Evolutionary conservation across 495 filamentous ascomycete genomes (phyloP), one percentile per base, ranked within the genome.

Genomic region (Aspergillus indologenus): DNA sequence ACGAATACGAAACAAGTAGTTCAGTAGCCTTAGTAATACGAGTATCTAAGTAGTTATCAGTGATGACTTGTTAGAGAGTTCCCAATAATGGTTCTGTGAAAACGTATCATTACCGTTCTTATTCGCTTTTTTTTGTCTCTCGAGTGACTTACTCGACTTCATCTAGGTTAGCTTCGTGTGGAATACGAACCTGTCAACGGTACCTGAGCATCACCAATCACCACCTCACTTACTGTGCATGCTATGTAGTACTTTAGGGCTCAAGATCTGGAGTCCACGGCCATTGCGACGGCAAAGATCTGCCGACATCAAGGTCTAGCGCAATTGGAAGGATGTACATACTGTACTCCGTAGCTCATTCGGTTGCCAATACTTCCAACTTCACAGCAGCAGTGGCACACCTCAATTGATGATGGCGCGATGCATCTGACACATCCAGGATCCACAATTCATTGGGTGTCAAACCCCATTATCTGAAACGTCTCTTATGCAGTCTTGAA

Each of bases 381-480:
- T 29, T 29, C 3, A 3, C 3, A 24, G 7, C 15, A 24, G 5
- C 21, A 24, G 47, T 31, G 48, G 48, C 48, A 51, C 48, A 24
- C 31, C 48, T 51, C 48, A 15, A 47, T 45, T 45, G 24, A 29
- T 14, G 22, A n/a, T 26, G 48, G 22, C 24, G 22, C 23, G 43
- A 45, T 29, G 34, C 54, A 68, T 51, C 61, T 62, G 66, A 68
- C 63, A 65, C 66, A 61, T 68, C 61, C 46, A 42, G 50, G 66
- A 65, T 61, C 66, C 63, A 65, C 63, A 22, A 21, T 51, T 55
- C 57, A 59, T 59, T 61, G 51, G 58, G 18, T 60, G 26, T 34
- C 45, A 56, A 23, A 51, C 26, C 24, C 47, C 20, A 23, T 12
- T 26, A n/a, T 43, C 23, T 59, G 57, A 59, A 59, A 59, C 49